phyloP scores from a whole-genome alignment of 192 early-diverging fungal species.

The Linnemannia exigua region DNA sequence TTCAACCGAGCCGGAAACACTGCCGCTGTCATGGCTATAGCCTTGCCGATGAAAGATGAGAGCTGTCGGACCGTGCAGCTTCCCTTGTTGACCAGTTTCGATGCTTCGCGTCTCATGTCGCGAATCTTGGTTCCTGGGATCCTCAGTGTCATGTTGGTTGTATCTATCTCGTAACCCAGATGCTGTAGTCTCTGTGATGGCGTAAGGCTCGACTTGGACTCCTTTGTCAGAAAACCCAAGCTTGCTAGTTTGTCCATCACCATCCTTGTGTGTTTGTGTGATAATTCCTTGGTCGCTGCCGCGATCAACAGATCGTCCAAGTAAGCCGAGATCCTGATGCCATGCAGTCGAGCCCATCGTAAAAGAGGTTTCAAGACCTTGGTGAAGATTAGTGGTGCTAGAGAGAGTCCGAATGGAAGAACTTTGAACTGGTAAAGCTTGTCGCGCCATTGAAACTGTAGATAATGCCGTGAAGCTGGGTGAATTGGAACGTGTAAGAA shows the following conservation, averaged over 20 bases:
- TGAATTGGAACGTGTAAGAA: slow-evolving; percentile 52
- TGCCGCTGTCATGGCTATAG: slow-evolving; percentile 34
- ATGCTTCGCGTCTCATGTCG: slow-evolving; percentile 30
- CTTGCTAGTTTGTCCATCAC: slow-evolving; percentile 11
- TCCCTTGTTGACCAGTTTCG: slow-evolving; percentile 30
- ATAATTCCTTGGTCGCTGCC: background rate
- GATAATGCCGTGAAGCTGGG: slow-evolving; percentile 33
- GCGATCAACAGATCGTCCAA: slow-evolving; percentile 41
- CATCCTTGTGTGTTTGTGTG: background rate
- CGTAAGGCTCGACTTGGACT: slow-evolving; percentile 30
- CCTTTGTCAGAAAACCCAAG: slow-evolving; percentile 31
- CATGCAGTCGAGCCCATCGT: slow-evolving; percentile 24
- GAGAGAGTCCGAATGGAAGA: slow-evolving; percentile 42
- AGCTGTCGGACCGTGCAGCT: slow-evolving; percentile 32
- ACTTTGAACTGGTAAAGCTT: slow-evolving; percentile 39
- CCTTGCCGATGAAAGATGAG: slow-evolving; percentile 40
- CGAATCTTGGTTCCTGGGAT: slow-evolving; percentile 36
- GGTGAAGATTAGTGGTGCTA: slow-evolving; percentile 51
- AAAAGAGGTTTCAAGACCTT: slow-evolving; percentile 41
- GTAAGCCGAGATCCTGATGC: slow-evolving; percentile 38
- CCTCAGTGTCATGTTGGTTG: slow-evolving; percentile 26
- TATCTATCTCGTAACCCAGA: slow-evolving; percentile 42
- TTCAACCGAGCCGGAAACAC: slow-evolving; percentile 37
- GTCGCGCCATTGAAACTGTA: slow-evolving; percentile 48
- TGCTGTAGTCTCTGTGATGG: slow-evolving; percentile 34